Conservation (phyloP, 371 early-diverging fungal species). For the Polyrhizophydium stewartii region DNA sequence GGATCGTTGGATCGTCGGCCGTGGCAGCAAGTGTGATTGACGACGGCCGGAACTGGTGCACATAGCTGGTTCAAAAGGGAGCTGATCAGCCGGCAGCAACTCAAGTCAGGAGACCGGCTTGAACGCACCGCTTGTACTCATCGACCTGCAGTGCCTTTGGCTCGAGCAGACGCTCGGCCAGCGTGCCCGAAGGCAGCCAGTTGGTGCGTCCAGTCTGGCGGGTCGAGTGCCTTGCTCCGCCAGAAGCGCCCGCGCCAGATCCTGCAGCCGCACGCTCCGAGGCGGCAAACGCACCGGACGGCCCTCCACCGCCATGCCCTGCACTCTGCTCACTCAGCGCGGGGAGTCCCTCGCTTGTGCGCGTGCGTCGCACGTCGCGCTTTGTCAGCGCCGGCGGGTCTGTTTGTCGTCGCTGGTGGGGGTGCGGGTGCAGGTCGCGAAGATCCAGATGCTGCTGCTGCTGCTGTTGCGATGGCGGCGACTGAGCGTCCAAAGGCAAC, state of each 20-base stretch:
- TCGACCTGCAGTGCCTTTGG: slow-evolving; percentile 15
- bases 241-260: too few relatives aligned
- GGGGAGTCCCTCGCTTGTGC: too few relatives aligned
- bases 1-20: background rate
- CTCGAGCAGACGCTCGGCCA: slow-evolving; percentile 35
- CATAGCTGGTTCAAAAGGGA: slow-evolving; percentile 17
- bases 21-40: slow-evolving; percentile 3
- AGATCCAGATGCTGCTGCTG: too few relatives aligned
- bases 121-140: slow-evolving; percentile 36
- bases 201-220: slow-evolving; percentile 4
- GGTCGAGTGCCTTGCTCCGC: slow-evolving; percentile 36
- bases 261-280: background rate
- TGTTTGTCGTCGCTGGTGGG: too few relatives aligned
- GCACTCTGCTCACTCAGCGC: background rate
- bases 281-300: background rate
- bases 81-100: background rate
- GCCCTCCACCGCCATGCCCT: background rate
- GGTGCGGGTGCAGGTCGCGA: too few relatives aligned
- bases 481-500: too few relatives aligned
- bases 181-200: slow-evolving; percentile 8
- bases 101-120: too few relatives aligned
- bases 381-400: too few relatives aligned
- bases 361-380: too few relatives aligned
- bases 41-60: slow-evolving; percentile 30
- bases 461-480: too few relatives aligned